Percentiles rank a stretch among this genome's conserved stretches.
phyloP scores from a whole-genome alignment of 2,329 filamentous ascomycete species.

The Aschersonia sp. region DNA sequence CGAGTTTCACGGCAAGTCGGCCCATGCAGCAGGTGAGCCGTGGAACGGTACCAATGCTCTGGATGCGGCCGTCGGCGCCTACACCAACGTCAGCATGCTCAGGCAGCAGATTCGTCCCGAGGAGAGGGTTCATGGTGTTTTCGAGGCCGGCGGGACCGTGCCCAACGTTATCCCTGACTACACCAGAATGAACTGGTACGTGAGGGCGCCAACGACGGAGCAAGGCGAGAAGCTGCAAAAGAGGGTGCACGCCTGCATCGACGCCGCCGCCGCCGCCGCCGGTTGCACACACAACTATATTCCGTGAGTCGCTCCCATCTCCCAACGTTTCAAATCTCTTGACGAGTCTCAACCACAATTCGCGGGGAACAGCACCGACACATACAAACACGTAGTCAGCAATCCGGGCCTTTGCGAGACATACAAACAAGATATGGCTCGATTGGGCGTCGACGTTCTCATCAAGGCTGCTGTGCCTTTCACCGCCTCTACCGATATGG shows the following conservation, averaged over 20 bases:
- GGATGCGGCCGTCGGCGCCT: constrained; percentile 20
- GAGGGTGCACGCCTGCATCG: constrained; percentile 21
- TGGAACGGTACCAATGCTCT: constrained; percentile 23
- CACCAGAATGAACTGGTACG: constrained; percentile 23
- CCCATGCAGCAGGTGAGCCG: constrained; percentile 20
- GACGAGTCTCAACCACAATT: not conserved
- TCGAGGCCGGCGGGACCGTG: constrained; percentile 19
- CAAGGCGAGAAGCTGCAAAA: constrained; percentile 12
- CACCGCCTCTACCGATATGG: constrained; percentile 32
- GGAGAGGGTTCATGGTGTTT: constrained; percentile 21
- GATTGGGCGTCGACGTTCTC: constrained; percentile 21
- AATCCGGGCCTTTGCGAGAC: constrained; percentile 28
- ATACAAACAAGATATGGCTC: constrained; percentile 28
- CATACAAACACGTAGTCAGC: constrained; percentile 29
- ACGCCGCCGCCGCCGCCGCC: constrained; percentile 18
- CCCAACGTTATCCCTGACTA: constrained; percentile 25
- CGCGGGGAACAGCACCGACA: constrained; percentile 11
- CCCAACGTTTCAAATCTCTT: not conserved
- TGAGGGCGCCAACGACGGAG: constrained; percentile 19
- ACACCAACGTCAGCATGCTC: constrained; percentile 20
- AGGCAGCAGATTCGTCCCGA: constrained; percentile 22
- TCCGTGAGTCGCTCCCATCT: constrained; percentile 11
- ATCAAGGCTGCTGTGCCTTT: constrained; percentile 19
- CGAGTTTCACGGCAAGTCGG: constrained; percentile 17
- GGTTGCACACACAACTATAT: constrained; percentile 20